These are phyloP conservation scores for Talaromyces sp. DNA, from an alignment of 2,329 filamentous ascomycete genomes.

Conservation along the genomic window DNA sequence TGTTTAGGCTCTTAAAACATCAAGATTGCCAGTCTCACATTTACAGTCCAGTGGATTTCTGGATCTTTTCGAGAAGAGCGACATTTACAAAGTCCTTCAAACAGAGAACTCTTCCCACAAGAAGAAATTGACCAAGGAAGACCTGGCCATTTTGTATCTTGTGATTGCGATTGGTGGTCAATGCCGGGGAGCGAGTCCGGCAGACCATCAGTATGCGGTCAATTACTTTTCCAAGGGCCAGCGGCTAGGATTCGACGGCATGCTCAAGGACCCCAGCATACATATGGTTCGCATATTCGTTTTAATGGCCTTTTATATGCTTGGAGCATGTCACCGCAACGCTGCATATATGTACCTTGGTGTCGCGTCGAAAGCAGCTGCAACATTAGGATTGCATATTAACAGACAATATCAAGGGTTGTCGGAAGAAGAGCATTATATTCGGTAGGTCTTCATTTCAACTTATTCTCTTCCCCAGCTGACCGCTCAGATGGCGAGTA, in stretches of 20 bases:
- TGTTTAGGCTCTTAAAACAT: not conserved
- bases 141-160: slow-evolving; percentile 27
- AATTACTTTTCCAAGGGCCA: slow-evolving; percentile 46
- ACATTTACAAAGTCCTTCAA: slow-evolving; percentile 14
- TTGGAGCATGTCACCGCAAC: slow-evolving; percentile 53
- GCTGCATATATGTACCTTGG: slow-evolving; percentile 60
- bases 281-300: slow-evolving; percentile 49
- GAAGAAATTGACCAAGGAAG: slow-evolving; percentile 18
- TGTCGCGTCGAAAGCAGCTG: slow-evolving; percentile 52
- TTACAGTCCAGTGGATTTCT: slow-evolving; percentile 38
- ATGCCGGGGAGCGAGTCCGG: slow-evolving; percentile 28
- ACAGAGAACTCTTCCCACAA: slow-evolving; percentile 6
- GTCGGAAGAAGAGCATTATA: not conserved
- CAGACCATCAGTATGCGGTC: slow-evolving; percentile 26
- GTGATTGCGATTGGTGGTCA: slow-evolving; percentile 51
- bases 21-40: not conserved
- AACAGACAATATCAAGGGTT: slow-evolving; percentile 13
- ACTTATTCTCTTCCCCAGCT: not conserved
- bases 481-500: slow-evolving; percentile 30
- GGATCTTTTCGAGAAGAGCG: slow-evolving; percentile 27
- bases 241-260: slow-evolving; percentile 43
- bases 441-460: not conserved
- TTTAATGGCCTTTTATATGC: slow-evolving; percentile 55
- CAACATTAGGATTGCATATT: slow-evolving; percentile 51
- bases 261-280: slow-evolving; percentile 50